These are phyloP conservation scores for Leccinum subtestaceum DNA, from an alignment of 768 basidiomycete genomes.

Conservation along the genomic window DNA sequence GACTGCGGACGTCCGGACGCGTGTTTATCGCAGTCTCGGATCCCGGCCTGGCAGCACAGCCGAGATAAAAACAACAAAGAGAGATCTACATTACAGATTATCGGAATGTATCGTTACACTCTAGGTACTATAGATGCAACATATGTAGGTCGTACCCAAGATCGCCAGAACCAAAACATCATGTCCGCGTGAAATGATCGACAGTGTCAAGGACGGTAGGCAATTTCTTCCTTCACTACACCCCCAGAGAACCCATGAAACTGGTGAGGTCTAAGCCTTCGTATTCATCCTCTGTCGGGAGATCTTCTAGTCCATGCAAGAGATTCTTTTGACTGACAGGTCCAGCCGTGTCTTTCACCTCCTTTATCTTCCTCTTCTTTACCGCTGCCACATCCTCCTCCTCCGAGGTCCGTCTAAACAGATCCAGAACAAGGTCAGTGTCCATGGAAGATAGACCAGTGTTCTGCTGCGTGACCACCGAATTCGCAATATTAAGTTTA, in stretches of 20 bases:
- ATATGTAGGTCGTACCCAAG: slow-evolving; percentile 26
- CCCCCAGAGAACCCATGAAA: slow-evolving; percentile 84
- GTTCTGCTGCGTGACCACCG: slow-evolving; percentile 97
- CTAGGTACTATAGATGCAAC: slow-evolving; percentile 32
- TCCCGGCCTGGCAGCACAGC: background rate
- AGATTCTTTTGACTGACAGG: slow-evolving; percentile 77
- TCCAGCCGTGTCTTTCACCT: slow-evolving; percentile 51
- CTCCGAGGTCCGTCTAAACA: slow-evolving; percentile 77
- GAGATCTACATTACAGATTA: slow-evolving; percentile 35
- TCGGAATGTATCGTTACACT: slow-evolving; percentile 31
- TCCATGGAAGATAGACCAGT: slow-evolving; percentile 93
- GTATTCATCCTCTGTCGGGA: slow-evolving; percentile 92
- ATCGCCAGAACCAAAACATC: slow-evolving; percentile 14
- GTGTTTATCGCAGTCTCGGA: background rate
- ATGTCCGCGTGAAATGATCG: slow-evolving; percentile 18
- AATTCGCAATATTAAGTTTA: slow-evolving; percentile 96
- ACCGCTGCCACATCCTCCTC: slow-evolving; percentile 67
- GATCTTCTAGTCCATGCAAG: slow-evolving; percentile 85
- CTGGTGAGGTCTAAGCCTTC: slow-evolving; percentile 79
- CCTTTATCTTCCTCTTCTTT: slow-evolving; percentile 45
- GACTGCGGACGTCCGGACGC: background rate
- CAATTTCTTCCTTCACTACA: slow-evolving; percentile 32
- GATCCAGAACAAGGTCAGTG: slow-evolving; percentile 92
- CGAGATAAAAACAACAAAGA: background rate
- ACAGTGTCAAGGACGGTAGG: background rate